Conservation (phyloP, 345 rosid genomes). For the Syzygium jambos region DNA sequence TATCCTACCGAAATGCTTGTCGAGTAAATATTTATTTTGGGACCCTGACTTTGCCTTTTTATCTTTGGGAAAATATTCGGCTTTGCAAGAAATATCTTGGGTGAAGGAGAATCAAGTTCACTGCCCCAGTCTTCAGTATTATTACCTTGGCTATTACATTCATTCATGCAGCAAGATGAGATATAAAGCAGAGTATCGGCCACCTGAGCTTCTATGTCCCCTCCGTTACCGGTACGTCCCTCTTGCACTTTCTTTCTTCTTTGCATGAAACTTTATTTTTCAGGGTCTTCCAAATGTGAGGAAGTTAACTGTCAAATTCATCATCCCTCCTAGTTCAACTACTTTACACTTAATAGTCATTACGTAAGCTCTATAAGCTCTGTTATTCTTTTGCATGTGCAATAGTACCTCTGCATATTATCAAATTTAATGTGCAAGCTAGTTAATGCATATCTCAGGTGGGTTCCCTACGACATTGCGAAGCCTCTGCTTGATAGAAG, state of each 20-base stretch:
- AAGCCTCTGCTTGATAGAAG: slow-evolving; percentile 68
- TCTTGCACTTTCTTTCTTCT: not conserved
- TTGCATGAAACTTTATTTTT: not conserved
- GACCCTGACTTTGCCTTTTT: slow-evolving; percentile 91
- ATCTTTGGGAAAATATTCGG: slow-evolving; percentile 86
- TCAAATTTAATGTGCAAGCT: not conserved
- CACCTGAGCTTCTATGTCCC: slow-evolving; percentile 96
- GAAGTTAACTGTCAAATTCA: not conserved
- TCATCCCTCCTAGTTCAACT: not conserved
- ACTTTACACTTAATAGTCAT: not conserved
- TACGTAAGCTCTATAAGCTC: not conserved
- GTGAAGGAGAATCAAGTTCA: slow-evolving; percentile 55
- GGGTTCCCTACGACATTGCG: slow-evolving; percentile 66
- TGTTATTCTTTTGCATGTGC: not conserved
- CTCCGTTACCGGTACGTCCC: slow-evolving; percentile 75
- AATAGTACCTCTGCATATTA: not conserved
- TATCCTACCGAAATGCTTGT: slow-evolving; percentile 88
- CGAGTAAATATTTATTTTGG: slow-evolving; percentile 95
- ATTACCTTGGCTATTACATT: slow-evolving; percentile 96
- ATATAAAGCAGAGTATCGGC: slow-evolving; percentile 90
- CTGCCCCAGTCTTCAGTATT: slow-evolving; percentile 73
- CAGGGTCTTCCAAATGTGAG: not conserved
- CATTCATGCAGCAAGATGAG: slow-evolving; percentile 97
- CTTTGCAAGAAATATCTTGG: slow-evolving; percentile 82
- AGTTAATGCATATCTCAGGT: slow-evolving; percentile 43